Evolutionary conservation across 2,329 filamentous ascomycete species (phyloP).

Genomic region (Talaromyces verruculosus): DNA sequence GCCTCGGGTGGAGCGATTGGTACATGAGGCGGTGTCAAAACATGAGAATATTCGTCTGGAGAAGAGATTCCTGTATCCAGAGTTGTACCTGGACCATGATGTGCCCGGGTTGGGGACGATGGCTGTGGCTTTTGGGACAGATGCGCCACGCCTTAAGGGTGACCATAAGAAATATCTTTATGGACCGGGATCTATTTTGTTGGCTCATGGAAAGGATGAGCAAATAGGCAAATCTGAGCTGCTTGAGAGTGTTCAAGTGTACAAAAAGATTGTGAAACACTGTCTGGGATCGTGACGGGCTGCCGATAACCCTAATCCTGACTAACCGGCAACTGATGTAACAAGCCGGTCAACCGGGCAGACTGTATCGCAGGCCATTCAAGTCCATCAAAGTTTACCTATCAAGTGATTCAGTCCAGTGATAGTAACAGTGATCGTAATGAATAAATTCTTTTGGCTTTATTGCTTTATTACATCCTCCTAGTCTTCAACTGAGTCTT

Average conservation of each 20-base stretch:
- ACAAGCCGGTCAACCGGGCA: not conserved
- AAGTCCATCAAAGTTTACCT: slow-evolving; percentile 2
- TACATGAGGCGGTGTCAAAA: slow-evolving; percentile 34
- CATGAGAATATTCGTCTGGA: slow-evolving; percentile 38
- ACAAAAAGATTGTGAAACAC: slow-evolving; percentile 32
- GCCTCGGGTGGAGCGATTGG: slow-evolving; percentile 34
- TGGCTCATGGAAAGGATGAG: slow-evolving; percentile 43
- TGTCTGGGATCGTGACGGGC: slow-evolving; percentile 3
- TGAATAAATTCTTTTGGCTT: slow-evolving; percentile 2
- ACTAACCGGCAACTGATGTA: slow-evolving; percentile 9
- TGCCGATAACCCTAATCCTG: not conserved
- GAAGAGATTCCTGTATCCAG: slow-evolving; percentile 40
- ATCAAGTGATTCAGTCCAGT: slow-evolving; percentile 2
- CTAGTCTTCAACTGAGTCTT: slow-evolving; percentile 12
- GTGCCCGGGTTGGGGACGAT: slow-evolving; percentile 40
- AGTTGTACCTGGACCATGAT: slow-evolving; percentile 42
- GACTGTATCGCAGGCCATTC: slow-evolving; percentile 10
- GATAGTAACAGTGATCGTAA: not conserved
- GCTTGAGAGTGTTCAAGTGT: slow-evolving; percentile 40
- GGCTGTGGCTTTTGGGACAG: slow-evolving; percentile 43
- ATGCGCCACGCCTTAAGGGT: slow-evolving; percentile 39
- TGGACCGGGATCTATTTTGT: slow-evolving; percentile 42
- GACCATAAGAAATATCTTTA: slow-evolving; percentile 41
- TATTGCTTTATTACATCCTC: slow-evolving; percentile 1
- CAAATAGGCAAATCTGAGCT: slow-evolving; percentile 38